Evolutionary conservation across 306 rosid species (phyloP).

Genomic region (Vicia faba): DNA sequence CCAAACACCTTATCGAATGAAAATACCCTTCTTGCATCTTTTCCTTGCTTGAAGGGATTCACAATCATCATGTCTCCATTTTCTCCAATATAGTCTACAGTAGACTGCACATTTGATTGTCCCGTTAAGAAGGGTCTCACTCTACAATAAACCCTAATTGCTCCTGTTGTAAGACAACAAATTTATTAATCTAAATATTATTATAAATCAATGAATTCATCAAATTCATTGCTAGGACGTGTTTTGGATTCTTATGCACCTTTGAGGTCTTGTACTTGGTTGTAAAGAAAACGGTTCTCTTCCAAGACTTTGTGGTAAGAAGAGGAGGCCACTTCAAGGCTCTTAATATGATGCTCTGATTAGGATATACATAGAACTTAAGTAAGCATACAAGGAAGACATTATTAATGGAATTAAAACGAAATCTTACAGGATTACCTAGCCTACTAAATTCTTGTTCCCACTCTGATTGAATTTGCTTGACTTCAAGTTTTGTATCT

Average conservation of each 20-base stretch:
- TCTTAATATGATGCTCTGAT: constrained; percentile 73
- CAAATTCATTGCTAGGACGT: constrained; percentile 18
- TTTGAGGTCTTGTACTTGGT: constrained; percentile 98
- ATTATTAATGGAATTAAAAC: constrained; percentile 17
- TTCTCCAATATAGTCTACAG: constrained; percentile 94
- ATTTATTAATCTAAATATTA: constrained; percentile 1
- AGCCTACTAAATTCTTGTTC: constrained; percentile 73
- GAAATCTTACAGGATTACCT: constrained; percentile 50
- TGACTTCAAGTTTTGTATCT: constrained; percentile 69
- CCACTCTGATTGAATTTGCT: constrained; percentile 73
- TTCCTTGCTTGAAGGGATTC: constrained; percentile 87
- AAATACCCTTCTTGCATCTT: constrained; percentile 86
- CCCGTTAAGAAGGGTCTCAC: constrained; percentile 89
- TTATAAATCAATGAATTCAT: background rate
- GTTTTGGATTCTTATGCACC: constrained; percentile 49
- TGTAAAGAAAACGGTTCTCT: constrained; percentile 87
- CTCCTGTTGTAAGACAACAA: constrained; percentile 54
- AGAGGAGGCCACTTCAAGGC: constrained; percentile 79
- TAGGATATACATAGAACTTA: constrained; percentile 36
- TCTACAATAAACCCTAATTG: constrained; percentile 92
- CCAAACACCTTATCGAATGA: constrained; percentile 88
- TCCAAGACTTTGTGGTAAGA: constrained; percentile 89
- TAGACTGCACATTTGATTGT: constrained; percentile 67
- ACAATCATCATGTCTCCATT: constrained; percentile 93
- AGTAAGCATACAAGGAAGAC: constrained; percentile 24